A percentile compares a stretch with the other conserved stretches of the same genome.
Conservation (phyloP, 805 yeast genomes). For the Candida coquimbonensis region DNA sequence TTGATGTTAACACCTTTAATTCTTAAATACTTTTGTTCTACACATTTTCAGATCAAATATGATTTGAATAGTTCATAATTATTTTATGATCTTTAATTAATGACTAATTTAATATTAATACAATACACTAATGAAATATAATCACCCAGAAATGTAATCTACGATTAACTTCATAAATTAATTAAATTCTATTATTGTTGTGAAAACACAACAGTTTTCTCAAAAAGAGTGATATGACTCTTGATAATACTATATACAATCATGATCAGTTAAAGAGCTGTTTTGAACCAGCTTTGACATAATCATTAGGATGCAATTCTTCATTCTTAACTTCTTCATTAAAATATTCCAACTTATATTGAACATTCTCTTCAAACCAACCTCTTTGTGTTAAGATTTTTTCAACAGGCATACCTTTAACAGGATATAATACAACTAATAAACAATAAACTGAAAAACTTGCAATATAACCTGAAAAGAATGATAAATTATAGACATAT, state of each 20-base stretch:
- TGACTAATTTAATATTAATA: neutral
- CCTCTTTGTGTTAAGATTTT: constrained; percentile 39
- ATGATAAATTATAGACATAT: constrained; percentile 64
- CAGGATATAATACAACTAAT: constrained; percentile 47
- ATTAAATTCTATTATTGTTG: no score
- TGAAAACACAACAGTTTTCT: no score
- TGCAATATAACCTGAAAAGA: constrained; percentile 65
- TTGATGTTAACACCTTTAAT: neutral
- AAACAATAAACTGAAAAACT: constrained; percentile 49
- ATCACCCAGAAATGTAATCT: no score
- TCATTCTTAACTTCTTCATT: constrained; percentile 10
- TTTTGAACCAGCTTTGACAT: constrained; percentile 2
- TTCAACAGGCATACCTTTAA: constrained; percentile 36
- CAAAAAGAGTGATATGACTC: no score
- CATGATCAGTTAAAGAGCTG: neutral
- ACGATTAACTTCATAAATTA: no score
- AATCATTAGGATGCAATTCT: constrained; percentile 16
- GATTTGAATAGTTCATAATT: no score
- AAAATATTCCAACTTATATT: constrained; percentile 11
- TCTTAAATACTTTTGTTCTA: no score
- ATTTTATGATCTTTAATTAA: neutral
- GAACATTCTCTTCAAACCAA: constrained; percentile 32
- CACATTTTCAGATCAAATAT: no score
- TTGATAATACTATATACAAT: no score
- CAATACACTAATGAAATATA: neutral